Evolutionary conservation across 73 alveolate genomes (phyloP).

Genomic region (Tetrahymena malaccensis): DNA sequence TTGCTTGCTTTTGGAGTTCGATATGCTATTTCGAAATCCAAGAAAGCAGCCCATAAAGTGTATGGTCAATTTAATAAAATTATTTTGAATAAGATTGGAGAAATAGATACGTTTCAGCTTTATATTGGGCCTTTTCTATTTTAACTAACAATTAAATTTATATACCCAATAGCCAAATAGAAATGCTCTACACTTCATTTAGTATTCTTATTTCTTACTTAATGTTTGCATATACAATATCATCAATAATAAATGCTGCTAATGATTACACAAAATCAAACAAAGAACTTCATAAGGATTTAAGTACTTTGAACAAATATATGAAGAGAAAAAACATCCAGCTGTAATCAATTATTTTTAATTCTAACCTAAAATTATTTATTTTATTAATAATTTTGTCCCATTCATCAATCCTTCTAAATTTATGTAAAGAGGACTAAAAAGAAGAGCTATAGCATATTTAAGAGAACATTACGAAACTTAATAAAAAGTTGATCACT

Average conservation of each 20-base stretch:
- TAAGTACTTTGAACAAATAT: not conserved
- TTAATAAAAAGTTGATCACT: not conserved
- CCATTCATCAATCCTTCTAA: not conserved
- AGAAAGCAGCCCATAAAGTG: not conserved
- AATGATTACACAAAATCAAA: not conserved
- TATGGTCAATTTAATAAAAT: not conserved
- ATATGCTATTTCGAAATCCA: not conserved
- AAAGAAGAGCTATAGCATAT: not conserved
- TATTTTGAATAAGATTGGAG: not conserved
- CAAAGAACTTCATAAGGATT: not conserved
- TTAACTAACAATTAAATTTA: not conserved
- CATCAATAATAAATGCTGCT: not conserved
- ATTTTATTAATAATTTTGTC: too few species aligned
- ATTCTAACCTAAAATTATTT: too few species aligned
- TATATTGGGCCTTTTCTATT: not conserved
- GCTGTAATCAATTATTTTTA: not conserved
- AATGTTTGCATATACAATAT: not conserved
- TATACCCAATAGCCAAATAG: not conserved
- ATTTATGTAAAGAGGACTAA: not conserved
- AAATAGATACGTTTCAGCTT: not conserved
- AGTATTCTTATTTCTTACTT: not conserved
- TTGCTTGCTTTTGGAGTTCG: not conserved
- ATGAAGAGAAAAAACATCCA: not conserved
- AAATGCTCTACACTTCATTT: not conserved
- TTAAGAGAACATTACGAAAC: not conserved